phyloP scores from a whole-genome alignment of 768 basidiomycete genomes.

The Leucosporidium yakuticum region DNA sequence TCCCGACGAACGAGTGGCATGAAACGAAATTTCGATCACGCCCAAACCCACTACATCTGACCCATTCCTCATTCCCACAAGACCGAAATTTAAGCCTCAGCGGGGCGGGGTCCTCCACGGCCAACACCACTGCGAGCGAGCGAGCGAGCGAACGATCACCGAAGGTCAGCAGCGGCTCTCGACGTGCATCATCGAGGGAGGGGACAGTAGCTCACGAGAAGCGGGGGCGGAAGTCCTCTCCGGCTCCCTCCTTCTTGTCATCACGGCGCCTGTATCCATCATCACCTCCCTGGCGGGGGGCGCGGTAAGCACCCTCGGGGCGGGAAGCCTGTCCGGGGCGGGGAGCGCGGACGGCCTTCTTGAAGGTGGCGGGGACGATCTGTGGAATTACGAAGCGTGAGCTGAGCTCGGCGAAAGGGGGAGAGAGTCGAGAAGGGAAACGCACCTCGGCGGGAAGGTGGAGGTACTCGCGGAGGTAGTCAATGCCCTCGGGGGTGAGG shows the following conservation, averaged over 20 bases:
- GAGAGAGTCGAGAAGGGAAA: conserved; percentile 3
- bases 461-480: conserved; percentile 86
- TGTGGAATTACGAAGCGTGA: conserved; percentile 48
- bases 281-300: conserved; percentile 63
- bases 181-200: too few relatives aligned
- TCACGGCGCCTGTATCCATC: conserved; percentile 65
- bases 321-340: conserved; percentile 71
- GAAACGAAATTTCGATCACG: background rate
- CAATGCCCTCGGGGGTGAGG: conserved; percentile 93
- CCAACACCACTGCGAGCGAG: conserved; percentile 57
- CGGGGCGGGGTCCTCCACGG: conserved; percentile 65
- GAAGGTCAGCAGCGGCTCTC: background rate
- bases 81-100: conserved; percentile 27
- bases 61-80: background rate
- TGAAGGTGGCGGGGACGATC: conserved; percentile 96
- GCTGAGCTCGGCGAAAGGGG: background rate
- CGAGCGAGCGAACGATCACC: background rate
- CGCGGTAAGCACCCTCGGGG: conserved; percentile 73
- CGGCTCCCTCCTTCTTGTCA: conserved; percentile 75
- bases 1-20: background rate
- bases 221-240: conserved; percentile 80
- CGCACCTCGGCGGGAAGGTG: conserved; percentile 39
- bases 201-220: conserved; percentile 48
- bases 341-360: conserved; percentile 83
- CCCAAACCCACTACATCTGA: too few relatives aligned